A percentile compares a stretch with the other conserved stretches of the same genome.
These are phyloP conservation scores for Tagetes patula DNA, from an alignment of 129 eudicot genomes.

Conservation along the genomic window DNA sequence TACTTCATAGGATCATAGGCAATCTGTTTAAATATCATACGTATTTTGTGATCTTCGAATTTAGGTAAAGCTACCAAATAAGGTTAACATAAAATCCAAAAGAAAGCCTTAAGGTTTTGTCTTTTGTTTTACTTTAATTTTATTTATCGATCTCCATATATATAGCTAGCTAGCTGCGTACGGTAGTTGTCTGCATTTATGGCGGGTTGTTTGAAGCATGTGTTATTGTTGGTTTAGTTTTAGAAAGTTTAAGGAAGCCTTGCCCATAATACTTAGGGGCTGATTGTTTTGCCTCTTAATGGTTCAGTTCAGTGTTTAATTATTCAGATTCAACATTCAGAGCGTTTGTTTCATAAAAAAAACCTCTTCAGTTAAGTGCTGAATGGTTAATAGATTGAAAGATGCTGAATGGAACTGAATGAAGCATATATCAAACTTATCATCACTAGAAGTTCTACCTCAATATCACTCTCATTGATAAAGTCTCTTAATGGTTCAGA, in stretches of 20 bases:
- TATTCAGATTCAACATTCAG: too few species aligned
- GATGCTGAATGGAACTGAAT: too few species aligned
- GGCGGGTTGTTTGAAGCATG: conserved; percentile 19
- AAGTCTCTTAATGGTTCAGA: too few species aligned
- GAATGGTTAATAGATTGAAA: too few species aligned
- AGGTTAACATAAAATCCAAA: conserved; percentile 13
- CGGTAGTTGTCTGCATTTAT: conserved; percentile 6
- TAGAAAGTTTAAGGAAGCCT: conserved; percentile 23
- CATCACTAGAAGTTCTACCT: too few species aligned
- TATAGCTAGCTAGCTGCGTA: not conserved
- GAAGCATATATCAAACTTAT: too few species aligned
- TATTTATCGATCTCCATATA: not conserved
- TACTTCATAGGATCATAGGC: not conserved
- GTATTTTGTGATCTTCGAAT: not conserved
- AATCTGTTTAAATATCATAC: not conserved
- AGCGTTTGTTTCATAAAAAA: too few species aligned
- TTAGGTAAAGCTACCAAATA: conserved; percentile 23
- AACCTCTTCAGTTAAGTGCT: too few species aligned
- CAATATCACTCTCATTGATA: too few species aligned
- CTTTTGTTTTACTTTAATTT: conserved; percentile 13
- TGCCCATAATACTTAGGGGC: not conserved
- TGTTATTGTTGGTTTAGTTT: conserved; percentile 31
- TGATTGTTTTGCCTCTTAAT: too few species aligned
- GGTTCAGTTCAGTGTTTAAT: too few species aligned
- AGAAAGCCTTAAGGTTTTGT: conserved; percentile 9